Evolutionary conservation across 2,329 filamentous ascomycete genomes (phyloP).

Genomic region (Epichloe typhina): DNA sequence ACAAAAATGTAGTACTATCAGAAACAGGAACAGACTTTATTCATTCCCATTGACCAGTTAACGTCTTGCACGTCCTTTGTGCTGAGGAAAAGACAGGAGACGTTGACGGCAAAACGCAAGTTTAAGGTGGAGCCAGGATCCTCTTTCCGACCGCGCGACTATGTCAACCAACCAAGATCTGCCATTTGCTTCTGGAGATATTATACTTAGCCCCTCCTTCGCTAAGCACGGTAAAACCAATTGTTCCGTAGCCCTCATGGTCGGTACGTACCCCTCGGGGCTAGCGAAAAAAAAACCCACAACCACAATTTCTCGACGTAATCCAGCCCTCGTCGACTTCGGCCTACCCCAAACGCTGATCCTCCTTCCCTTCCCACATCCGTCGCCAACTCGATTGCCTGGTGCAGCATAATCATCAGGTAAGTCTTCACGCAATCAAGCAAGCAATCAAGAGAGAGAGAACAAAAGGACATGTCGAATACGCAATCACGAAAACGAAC

Average conservation of each 20-base stretch:
- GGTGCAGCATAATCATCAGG: conserved; percentile 36
- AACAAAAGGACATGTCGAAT: background rate
- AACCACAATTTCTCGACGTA: conserved; percentile 26
- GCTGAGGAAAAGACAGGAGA: background rate
- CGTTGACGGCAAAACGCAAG: background rate
- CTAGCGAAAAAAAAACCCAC: conserved; percentile 24
- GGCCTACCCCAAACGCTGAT: conserved; percentile 19
- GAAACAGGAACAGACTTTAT: background rate
- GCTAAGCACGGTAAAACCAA: conserved; percentile 12
- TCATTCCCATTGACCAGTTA: background rate
- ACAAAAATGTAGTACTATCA: background rate
- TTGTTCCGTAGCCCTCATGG: conserved; percentile 15
- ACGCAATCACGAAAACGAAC: background rate
- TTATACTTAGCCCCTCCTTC: background rate
- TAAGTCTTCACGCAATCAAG: conserved; percentile 18
- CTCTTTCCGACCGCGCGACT: background rate
- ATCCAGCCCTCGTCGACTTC: conserved; percentile 19
- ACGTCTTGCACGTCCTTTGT: too few relatives aligned
- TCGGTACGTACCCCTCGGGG: conserved; percentile 19
- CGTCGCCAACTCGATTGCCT: conserved; percentile 32
- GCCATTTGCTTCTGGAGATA: too few relatives aligned
- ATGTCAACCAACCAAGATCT: background rate
- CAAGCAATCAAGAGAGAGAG: background rate
- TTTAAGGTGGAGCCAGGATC: background rate
- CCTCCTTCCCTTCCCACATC: conserved; percentile 22